Evolutionary conservation across 1,284 basidiomycete genomes (phyloP), one percentile per base, ranked within the genome.

Genomic region (Xanthoconium separans): DNA sequence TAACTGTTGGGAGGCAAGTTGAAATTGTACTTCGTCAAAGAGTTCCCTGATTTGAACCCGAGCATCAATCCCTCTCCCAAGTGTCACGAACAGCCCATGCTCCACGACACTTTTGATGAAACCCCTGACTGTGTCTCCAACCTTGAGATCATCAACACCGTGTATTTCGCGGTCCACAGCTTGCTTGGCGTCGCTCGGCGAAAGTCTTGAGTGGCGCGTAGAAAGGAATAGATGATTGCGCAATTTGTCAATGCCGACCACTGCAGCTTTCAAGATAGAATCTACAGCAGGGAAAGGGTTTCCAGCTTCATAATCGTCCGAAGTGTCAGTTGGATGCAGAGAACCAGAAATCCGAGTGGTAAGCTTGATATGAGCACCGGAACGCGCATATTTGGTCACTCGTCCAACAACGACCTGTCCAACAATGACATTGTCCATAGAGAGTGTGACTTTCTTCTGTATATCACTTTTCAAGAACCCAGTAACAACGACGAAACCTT

Each of bases 41-140:
- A 97, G 80, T 73, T 98, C 93, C 69, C 84, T 89, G 69, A 98
- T 98, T 73, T 96, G 94, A 24, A 98, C 88, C 22, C 96, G 85
- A 50, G 91, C 95, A 64, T 94, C 92, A 33, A 97, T 75, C 46
- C 82, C 81, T 47, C 89, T 82, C 16, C 93, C 93, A 22, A 99
- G 73, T 39, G 84, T 84, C 5, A 99, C 92, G 65, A 97, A 98
- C n/a, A 99, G 70, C 15, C 96, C 96, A 63, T 89, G 85, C 47
- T 93, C 88, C 20, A 86, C 82, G 43, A 98, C 79, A 59, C 84
- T 89, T 74, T 94, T 96, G 67, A 98, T 83, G 67, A 97, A 93
- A 12, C 96, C 96, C 50, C 93, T 82, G 33, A 96, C 75, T 24
- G 77, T 81, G 55, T 88, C 77, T 5, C 93, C 95, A 33, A 82